These are phyloP conservation scores for Smithsoniella earleae DNA, from an alignment of 163 green algal species.

Conservation along the genomic window DNA sequence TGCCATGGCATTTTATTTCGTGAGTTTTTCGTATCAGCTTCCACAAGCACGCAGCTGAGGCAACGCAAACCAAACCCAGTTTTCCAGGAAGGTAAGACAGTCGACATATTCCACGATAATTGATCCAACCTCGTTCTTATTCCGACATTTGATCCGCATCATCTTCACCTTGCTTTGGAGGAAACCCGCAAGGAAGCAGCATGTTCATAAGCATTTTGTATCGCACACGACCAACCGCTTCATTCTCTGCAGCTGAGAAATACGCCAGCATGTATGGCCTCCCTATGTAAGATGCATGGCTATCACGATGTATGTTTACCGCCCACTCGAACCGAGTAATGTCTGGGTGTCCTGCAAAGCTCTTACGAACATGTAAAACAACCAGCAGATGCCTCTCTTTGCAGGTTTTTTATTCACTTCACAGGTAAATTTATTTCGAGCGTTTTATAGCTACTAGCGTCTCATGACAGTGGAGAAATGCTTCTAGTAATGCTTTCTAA, in stretches of 20 bases:
- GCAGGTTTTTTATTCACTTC: too few species aligned
- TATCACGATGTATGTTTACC: constrained; percentile 95
- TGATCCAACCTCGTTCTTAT: too few species aligned
- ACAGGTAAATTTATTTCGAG: too few species aligned
- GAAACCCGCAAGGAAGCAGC: constrained; percentile 86
- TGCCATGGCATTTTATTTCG: too few species aligned
- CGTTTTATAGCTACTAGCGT: too few species aligned
- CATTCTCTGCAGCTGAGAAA: constrained; percentile 89
- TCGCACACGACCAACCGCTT: constrained; percentile 76
- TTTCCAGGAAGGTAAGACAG: too few species aligned
- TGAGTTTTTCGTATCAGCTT: too few species aligned
- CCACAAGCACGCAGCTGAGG: too few species aligned
- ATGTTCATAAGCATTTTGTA: constrained; percentile 93
- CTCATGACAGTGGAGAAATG: too few species aligned
- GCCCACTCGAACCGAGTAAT: constrained; percentile 78
- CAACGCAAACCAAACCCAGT: too few species aligned
- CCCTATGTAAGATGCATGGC: constrained; percentile 88
- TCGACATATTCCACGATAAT: too few species aligned
- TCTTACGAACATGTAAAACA: background rate
- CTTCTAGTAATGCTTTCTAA: too few species aligned
- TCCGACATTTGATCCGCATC: constrained; percentile 26
- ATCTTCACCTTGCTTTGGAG: constrained; percentile 67
- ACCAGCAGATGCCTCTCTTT: background rate
- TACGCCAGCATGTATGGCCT: constrained; percentile 82
- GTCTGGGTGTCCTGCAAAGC: constrained; percentile 79